Evolutionary conservation across 345 rosid species (phyloP), one percentile per base, ranked within the genome.

Genomic region (Pseudoturritis turrita): DNA sequence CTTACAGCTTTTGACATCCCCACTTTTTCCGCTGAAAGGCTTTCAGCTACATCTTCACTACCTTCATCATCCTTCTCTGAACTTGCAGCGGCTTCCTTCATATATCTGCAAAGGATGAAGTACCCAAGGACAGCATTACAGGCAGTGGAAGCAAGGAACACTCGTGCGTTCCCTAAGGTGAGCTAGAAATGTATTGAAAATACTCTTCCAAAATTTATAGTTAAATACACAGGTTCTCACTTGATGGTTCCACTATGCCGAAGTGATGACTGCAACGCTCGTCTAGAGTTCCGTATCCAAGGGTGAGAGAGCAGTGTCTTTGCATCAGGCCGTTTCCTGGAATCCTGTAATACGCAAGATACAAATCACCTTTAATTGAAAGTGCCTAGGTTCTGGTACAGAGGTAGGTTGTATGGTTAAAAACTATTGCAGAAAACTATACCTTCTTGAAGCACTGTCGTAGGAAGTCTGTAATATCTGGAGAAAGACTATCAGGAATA

Each of bases 381-480:
- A 49, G 1, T 47, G 37, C 39, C 35, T 23, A 44, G 51, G 57
- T 25, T 68, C 21, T 1, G 18, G 43, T 54, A 25, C 46, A 56
- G 72, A 21, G 57, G 68, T 10, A 14, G 51, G 47, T 21, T 39
- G 36, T 65, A 45, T 36, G 47, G 52, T 44, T 64, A 39, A 35
- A 74, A 49, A 18, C 10, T 40, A 12, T 29, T 26, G 40, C 58
- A 51, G 11, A 19, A 41, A 56, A 49, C 17, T 60, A 50, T 79
- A 92, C 99, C 99, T 96, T 96, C 87, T 96, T 92, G 79, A 95
- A 96, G 80, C 99, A 96, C 79, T 88, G 99, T 46, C 82, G 87
- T 57, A 92, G 80, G 75, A 96, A 96, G 83, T 92, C 99, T 35
- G 99, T 92, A 65, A 96, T 96, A 81, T 90, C 99, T 66, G 94